Conservation (phyloP, 257 asterid genomes). For the Solanum appendiculatum region DNA sequence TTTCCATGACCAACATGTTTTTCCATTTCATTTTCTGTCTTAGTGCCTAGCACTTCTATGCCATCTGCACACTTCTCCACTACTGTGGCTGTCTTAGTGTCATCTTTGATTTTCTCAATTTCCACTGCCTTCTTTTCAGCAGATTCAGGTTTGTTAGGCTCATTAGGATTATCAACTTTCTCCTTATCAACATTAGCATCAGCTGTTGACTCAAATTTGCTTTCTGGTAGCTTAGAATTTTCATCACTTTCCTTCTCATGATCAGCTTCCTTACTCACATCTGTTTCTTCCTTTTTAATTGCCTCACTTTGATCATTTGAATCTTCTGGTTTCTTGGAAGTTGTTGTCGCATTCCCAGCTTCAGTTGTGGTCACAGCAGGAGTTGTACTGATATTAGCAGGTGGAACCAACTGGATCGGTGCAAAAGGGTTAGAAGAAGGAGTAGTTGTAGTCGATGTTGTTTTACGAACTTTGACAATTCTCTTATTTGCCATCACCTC, state of each 20-base stretch:
- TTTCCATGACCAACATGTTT: slow-evolving; percentile 20
- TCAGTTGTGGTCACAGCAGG: slow-evolving; percentile 1
- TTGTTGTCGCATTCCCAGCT: not conserved
- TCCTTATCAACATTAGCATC: slow-evolving; percentile 18
- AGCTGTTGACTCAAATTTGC: slow-evolving; percentile 12
- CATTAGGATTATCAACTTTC: not conserved
- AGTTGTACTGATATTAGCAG: slow-evolving; percentile 15
- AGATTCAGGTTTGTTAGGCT: not conserved
- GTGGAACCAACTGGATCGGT: slow-evolving; percentile 48
- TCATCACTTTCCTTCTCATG: slow-evolving; percentile 16
- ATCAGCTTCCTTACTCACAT: not conserved
- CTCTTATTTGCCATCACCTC: slow-evolving; percentile 80
- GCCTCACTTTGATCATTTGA: not conserved
- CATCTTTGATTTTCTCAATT: not conserved
- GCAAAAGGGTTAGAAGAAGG: slow-evolving; percentile 71
- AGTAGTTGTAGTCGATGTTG: slow-evolving; percentile 33
- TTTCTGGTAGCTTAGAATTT: slow-evolving; percentile 19
- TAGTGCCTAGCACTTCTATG: slow-evolving; percentile 18
- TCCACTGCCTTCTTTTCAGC: slow-evolving; percentile 3
- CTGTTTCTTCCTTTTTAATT: not conserved
- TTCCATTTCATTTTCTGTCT: slow-evolving; percentile 21
- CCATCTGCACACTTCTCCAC: slow-evolving; percentile 12
- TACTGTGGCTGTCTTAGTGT: slow-evolving; percentile 15
- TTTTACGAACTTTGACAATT: slow-evolving; percentile 71
- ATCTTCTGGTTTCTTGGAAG: not conserved